phyloP scores from a whole-genome alignment of 306 rosid genomes.

The Castanea sativa region DNA sequence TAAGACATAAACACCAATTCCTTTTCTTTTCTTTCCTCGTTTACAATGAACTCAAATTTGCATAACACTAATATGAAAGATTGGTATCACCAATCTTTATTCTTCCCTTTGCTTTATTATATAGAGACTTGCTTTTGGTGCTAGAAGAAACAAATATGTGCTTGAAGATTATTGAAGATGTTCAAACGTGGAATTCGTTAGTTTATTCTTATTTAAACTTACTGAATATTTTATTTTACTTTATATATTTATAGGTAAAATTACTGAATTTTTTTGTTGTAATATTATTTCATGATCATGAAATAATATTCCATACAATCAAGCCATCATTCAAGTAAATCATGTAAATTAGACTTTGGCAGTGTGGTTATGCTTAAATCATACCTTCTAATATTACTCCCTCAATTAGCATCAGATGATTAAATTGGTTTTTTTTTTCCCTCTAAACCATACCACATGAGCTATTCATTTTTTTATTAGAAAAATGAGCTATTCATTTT shows the following conservation, averaged over 20 bases:
- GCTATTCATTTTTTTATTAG: no score
- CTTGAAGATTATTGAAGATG: conserved; percentile 69
- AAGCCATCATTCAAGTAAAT: no score
- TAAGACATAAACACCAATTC: background rate
- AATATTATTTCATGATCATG: no score
- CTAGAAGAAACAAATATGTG: conserved; percentile 77
- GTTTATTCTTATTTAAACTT: background rate
- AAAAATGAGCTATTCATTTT: no score
- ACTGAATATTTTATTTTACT: background rate
- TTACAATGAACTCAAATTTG: background rate
- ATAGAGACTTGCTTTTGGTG: conserved; percentile 88
- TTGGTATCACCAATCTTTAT: background rate
- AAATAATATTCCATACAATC: no score
- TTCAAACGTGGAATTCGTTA: background rate
- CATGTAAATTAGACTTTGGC: no score
- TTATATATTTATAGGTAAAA: no score
- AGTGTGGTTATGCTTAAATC: background rate
- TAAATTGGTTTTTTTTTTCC: no score
- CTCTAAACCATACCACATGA: no score
- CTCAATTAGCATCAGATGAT: no score
- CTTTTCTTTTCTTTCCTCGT: background rate
- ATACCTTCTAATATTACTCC: no score
- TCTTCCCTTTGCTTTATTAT: conserved; percentile 13
- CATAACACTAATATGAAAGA: background rate
- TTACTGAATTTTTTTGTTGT: no score